Evolutionary conservation across 1,139 yeast species (phyloP).

Genomic region (Wickerhamiella pararugosa): DNA sequence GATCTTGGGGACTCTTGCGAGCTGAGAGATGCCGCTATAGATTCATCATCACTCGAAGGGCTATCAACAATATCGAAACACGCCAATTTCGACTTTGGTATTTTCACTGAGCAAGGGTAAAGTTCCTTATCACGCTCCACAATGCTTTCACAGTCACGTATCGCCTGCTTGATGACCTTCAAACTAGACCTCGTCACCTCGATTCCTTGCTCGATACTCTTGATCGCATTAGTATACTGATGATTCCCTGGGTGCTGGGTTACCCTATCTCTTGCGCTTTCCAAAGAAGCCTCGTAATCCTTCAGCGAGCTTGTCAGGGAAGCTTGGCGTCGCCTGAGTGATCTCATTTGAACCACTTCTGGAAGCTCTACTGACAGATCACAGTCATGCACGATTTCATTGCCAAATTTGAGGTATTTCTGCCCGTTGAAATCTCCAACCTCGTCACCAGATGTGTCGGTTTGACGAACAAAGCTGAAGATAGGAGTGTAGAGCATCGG

Average conservation of each 20-base stretch:
- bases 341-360: conserved; percentile 20
- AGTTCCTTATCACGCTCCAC: not conserved
- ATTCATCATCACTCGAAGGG: no score
- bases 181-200: conserved; percentile 7
- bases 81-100: no score
- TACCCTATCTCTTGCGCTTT: conserved; percentile 20
- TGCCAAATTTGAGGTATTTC: conserved; percentile 43
- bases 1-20: no score
- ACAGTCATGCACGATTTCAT: conserved; percentile 55
- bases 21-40: no score
- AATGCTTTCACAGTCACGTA: not conserved
- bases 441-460: conserved; percentile 26
- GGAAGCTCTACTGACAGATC: conserved; percentile 34
- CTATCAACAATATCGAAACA: no score
- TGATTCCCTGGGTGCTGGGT: conserved; percentile 17
- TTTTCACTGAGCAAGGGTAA: no score
- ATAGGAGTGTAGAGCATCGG: conserved; percentile 66
- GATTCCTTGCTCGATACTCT: conserved; percentile 24
- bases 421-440: conserved; percentile 25
- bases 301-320: conserved; percentile 35
- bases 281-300: conserved; percentile 25
- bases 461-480: conserved; percentile 59
- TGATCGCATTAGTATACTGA: conserved; percentile 24
- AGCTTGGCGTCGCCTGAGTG: conserved; percentile 21
- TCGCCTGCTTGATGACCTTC: not conserved